Evolutionary conservation across 805 yeast species (phyloP).

Genomic region (Saturnispora dispora): DNA sequence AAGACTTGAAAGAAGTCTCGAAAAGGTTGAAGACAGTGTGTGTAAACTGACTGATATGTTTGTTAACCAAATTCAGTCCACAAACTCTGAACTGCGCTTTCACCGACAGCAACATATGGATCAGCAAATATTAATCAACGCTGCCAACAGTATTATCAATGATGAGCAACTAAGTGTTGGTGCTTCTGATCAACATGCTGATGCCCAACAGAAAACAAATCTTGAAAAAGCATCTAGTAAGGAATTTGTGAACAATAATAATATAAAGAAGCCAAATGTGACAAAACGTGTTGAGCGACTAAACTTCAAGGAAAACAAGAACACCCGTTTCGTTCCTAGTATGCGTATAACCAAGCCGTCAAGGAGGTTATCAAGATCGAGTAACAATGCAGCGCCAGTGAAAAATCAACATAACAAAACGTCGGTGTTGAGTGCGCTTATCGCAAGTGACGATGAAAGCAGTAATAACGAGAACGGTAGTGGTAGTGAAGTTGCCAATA

Average conservation of each 20-base stretch:
- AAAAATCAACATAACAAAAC: neutral
- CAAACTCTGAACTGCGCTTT: neutral
- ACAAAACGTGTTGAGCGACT: neutral
- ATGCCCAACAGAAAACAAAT: neutral
- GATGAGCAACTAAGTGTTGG: neutral
- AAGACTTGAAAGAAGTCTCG: conserved; percentile 3
- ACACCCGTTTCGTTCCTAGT: neutral
- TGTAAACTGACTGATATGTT: conserved; percentile 2
- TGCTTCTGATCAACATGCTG: neutral
- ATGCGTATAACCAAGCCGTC: neutral
- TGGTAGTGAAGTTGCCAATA: neutral
- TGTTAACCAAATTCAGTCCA: neutral
- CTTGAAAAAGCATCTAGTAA: neutral
- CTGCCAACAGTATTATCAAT: neutral
- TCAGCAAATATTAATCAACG: neutral
- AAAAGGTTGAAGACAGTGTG: conserved; percentile 1
- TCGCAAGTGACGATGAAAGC: conserved; percentile 2
- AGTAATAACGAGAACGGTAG: neutral
- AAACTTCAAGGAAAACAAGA: neutral
- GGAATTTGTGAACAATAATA: neutral
- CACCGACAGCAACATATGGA: conserved; percentile 1
- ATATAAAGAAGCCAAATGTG: neutral
- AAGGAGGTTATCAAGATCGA: neutral
- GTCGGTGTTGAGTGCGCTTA: neutral
- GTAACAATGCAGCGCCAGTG: neutral